Evolutionary conservation across 805 yeast species (phyloP), one percentile per base, ranked within the genome.

Genomic region (Isabelozyma pseudorhagii): DNA sequence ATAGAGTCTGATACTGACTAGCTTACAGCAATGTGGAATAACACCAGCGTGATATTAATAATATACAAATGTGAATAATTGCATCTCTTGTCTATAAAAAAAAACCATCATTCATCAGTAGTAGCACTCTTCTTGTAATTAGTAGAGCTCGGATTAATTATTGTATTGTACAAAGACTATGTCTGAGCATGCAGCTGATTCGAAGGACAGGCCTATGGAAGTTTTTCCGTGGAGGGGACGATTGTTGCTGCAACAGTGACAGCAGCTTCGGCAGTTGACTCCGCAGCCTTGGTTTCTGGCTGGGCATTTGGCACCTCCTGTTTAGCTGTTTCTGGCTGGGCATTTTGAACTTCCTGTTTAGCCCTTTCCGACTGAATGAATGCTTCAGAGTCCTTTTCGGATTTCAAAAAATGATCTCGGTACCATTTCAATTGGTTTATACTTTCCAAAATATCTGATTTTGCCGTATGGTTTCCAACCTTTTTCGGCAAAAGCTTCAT

Each of bases 401-500:
- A 44, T 54, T 66, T 66, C 51, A 87, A 76, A 62, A 88, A 91
- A 59, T 87, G 72, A 15, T 84, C 81, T 50, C 79, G 69, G 66
- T 85, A 89, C 88, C 91, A 94, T 55, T 74, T 78, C 62, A 94
- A 72, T 65, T 94, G 97, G 8, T 68, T 80, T 40, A 94, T 93
- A 59, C 97, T 89, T 66, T 94, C 99, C 45, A 88, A 57, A 44
- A 94, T 94, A 66, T 94, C 99, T 13, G 83, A 76, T 54, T 80
- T 81, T 0, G 99, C 99, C 0, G 98, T 93, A 66, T 94, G 99
- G 1, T 78, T 78, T 17, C 79, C 76, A 45, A 68, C 69, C 68
- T 96, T 94, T 38, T 67, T 73, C 5, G 93, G 98, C 56, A 69
- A 74, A 49, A 58, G 61, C 50, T 65, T 65, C 68, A 85, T 74